Percentiles rank a stretch among this genome's conserved stretches.
Conservation (phyloP, 2,329 filamentous ascomycete genomes). For the Stachybotrys chartarum region DNA sequence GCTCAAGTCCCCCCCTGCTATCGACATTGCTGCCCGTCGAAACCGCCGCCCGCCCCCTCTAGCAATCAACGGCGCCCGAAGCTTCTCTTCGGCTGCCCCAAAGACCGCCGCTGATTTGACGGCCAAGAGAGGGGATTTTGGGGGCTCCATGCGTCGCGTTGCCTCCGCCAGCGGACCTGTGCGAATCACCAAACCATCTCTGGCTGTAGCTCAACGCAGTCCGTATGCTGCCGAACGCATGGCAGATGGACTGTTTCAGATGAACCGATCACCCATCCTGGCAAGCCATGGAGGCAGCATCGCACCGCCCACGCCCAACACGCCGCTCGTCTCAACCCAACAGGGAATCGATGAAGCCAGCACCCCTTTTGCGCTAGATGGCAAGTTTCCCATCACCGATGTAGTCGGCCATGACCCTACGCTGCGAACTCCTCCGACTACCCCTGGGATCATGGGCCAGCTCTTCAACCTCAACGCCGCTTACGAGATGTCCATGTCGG, state of each 20-base stretch:
- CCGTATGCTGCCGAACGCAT: conserved; percentile 37
- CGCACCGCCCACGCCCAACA: conserved; percentile 43
- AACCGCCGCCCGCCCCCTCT: conserved; percentile 38
- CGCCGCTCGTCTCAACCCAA: conserved; percentile 32
- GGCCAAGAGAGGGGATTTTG: conserved; percentile 33
- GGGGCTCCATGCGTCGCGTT: conserved; percentile 46
- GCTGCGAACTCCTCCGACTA: conserved; percentile 46
- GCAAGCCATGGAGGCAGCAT: conserved; percentile 28
- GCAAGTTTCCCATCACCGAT: conserved; percentile 20
- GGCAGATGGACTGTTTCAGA: conserved; percentile 36
- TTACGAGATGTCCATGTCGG: conserved; percentile 30
- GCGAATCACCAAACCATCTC: conserved; percentile 21
- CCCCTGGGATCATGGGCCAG: conserved; percentile 38
- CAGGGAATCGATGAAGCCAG: conserved; percentile 30
- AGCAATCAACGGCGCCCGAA: conserved; percentile 37
- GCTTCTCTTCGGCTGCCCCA: conserved; percentile 32
- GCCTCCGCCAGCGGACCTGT: conserved; percentile 40
- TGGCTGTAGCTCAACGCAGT: conserved; percentile 22
- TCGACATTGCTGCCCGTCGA: conserved; percentile 48
- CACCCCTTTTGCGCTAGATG: conserved; percentile 18
- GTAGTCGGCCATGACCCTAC: conserved; percentile 31
- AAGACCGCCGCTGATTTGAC: conserved; percentile 40
- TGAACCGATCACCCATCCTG: conserved; percentile 34
- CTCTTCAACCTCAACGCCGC: conserved; percentile 32
- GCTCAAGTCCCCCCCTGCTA: conserved; percentile 41